These are phyloP conservation scores for Mucor circinelloides DNA, from an alignment of 371 early-diverging fungal genomes.

Conservation along the genomic window DNA sequence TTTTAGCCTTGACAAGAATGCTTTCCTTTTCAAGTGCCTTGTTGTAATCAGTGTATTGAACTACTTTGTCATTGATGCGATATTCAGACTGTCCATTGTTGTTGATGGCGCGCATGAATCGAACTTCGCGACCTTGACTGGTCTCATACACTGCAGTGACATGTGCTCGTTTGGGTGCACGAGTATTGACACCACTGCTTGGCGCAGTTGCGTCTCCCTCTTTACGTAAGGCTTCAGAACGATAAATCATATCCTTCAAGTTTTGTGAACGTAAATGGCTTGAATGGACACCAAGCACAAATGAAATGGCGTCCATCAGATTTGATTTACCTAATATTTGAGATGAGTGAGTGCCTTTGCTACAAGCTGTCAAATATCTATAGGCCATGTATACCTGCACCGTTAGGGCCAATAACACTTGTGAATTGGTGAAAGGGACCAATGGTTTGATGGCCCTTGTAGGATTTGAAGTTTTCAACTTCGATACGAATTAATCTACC, in stretches of 20 bases:
- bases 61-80: constrained; percentile 76
- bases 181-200: constrained; percentile 17
- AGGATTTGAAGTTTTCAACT: constrained; percentile 99
- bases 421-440: constrained; percentile 98
- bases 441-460: constrained; percentile 90
- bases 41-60: constrained; percentile 77
- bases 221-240: constrained; percentile 56
- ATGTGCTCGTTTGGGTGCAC: constrained; percentile 60
- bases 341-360: not conserved
- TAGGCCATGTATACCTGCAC: constrained; percentile 70
- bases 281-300: constrained; percentile 95
- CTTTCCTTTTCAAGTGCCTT: constrained; percentile 82
- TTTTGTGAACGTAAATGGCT: constrained; percentile 86
- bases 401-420: constrained; percentile 99
- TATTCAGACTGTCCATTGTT: constrained; percentile 84
- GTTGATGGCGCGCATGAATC: constrained; percentile 75
- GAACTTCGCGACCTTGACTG: constrained; percentile 52
- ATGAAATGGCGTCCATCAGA: constrained; percentile 99
- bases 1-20: constrained; percentile 93
- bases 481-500: constrained; percentile 89
- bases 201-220: constrained; percentile 18
- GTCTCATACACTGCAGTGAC: constrained; percentile 84
- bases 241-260: constrained; percentile 90
- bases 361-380: not conserved
- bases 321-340: constrained; percentile 89